A percentile compares a stretch with the other conserved stretches of the same genome.
Conservation (phyloP, 192 early-diverging fungal species). For the Rhizophagus sp. region DNA sequence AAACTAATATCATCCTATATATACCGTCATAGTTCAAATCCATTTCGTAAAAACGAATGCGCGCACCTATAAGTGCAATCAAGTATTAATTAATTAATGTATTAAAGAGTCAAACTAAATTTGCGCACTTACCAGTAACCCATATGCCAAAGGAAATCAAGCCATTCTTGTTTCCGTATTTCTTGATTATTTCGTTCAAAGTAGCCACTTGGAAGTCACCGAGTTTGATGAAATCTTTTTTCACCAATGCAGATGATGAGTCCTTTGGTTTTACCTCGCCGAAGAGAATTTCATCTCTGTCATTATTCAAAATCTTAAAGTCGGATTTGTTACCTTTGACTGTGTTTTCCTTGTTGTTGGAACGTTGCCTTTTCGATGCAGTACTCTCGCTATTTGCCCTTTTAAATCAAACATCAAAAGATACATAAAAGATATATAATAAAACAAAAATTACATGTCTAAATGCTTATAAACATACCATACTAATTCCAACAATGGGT, state of each 20-base stretch:
- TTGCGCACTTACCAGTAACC: slow-evolving; percentile 15
- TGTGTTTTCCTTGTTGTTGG: slow-evolving; percentile 14
- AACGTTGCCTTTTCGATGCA: slow-evolving; percentile 1
- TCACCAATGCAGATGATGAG: slow-evolving; percentile 21
- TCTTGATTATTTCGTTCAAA: slow-evolving; percentile 16
- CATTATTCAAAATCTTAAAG: slow-evolving; percentile 14
- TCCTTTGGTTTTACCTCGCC: slow-evolving; percentile 7
- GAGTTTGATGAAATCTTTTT: slow-evolving; percentile 21
- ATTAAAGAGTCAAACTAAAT: slow-evolving; percentile 18
- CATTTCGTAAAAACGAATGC: slow-evolving; percentile 4
- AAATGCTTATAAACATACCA: slow-evolving; percentile 25
- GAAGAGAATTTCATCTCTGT: slow-evolving; percentile 15
- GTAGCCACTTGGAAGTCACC: neutral
- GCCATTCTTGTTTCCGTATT: neutral
- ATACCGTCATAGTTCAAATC: slow-evolving; percentile 20
- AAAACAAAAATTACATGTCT: slow-evolving; percentile 14
- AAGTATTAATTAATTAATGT: slow-evolving; percentile 20
- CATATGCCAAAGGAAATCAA: slow-evolving; percentile 20
- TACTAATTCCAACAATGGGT: slow-evolving; percentile 20
- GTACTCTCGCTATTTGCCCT: slow-evolving; percentile 22
- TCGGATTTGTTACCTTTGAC: slow-evolving; percentile 24
- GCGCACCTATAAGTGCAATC: slow-evolving; percentile 1
- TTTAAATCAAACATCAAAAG: slow-evolving; percentile 1
- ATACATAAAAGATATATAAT: neutral
- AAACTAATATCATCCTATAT: slow-evolving; percentile 13